Evolutionary conservation across 495 filamentous ascomycete species (phyloP).

Genomic region (Tuber magnatum): DNA sequence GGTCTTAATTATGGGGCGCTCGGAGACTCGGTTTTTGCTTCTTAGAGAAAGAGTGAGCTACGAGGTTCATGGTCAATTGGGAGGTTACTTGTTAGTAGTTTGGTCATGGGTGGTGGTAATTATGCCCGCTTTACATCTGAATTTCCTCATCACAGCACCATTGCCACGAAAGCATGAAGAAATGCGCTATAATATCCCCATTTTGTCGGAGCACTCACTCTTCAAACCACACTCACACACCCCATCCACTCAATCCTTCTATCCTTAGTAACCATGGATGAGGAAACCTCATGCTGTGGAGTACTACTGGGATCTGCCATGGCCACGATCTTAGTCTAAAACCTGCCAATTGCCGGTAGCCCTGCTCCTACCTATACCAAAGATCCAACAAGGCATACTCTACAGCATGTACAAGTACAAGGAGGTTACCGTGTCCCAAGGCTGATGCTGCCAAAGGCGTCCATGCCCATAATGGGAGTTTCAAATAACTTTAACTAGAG

Average conservation of each 20-base stretch:
- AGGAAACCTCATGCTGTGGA: neutral
- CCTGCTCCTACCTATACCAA: neutral
- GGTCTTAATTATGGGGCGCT: neutral
- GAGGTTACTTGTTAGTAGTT: neutral
- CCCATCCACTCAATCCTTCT: neutral
- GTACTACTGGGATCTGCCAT: neutral
- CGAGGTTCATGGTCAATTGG: neutral
- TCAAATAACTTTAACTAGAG: neutral
- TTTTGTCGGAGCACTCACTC: neutral
- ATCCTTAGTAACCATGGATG: neutral
- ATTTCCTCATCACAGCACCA: neutral
- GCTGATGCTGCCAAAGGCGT: neutral
- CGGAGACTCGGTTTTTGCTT: too few relatives aligned
- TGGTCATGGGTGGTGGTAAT: neutral
- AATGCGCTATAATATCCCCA: neutral
- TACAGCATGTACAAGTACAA: neutral
- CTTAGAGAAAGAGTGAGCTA: neutral
- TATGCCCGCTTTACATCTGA: neutral
- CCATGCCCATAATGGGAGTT: neutral
- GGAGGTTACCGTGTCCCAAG: neutral
- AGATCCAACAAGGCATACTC: neutral
- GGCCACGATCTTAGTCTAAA: neutral
- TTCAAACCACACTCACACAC: neutral
- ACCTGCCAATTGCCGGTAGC: neutral
- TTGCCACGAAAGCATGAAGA: neutral